Evolutionary conservation across 2,329 filamentous ascomycete species (phyloP), one percentile per base, ranked within the genome.

Genomic region (Coniochaeta sp.): DNA sequence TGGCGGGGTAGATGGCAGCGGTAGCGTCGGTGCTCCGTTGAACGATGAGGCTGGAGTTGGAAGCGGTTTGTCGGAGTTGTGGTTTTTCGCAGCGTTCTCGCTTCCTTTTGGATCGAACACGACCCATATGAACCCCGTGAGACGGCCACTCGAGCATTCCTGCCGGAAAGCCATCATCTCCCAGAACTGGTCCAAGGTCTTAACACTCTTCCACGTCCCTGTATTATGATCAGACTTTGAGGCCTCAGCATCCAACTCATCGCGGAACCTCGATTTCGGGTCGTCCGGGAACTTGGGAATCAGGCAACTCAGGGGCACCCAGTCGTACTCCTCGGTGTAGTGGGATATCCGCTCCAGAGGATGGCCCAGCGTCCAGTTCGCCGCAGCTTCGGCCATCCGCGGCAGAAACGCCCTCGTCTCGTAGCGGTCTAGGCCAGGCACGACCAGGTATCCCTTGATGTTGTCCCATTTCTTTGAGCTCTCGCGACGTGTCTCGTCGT

Each of bases 121-220:
- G 24, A 96, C 72, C 92, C 95, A 99, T 24, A 97, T 77, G 59
- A 99, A 99, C 0, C 95, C 95, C 0, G 96, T 95, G 63, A 96
- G 77, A 16, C 91, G 79, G 0, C 94, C 95, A 30, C 91, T 89
- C 1, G 91, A 96, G 63, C 94, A 99, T 64, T 99, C 94, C 65
- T 97, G 94, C 52, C 94, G 79, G 64, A 89, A 97, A 0, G 91
- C 86, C 92, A 99, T 97, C 79, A 95, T 87, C 56, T 99, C 94
- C 94, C 94, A 99, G 63, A 99, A 99, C 59, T 91, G 85, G n/a
- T 91, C 88, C 35, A 99, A 72, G 0, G 83, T 87, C 64, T 79
- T 85, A 22, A 96, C 84, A 54, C 87, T 91, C 64, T 84, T 87
- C 94, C 94, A 99, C 52, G 81, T 77, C 0, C 87, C 87, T 3